Conservation (phyloP, 1,284 basidiomycete species). For the Papiliotrema laurentii region DNA sequence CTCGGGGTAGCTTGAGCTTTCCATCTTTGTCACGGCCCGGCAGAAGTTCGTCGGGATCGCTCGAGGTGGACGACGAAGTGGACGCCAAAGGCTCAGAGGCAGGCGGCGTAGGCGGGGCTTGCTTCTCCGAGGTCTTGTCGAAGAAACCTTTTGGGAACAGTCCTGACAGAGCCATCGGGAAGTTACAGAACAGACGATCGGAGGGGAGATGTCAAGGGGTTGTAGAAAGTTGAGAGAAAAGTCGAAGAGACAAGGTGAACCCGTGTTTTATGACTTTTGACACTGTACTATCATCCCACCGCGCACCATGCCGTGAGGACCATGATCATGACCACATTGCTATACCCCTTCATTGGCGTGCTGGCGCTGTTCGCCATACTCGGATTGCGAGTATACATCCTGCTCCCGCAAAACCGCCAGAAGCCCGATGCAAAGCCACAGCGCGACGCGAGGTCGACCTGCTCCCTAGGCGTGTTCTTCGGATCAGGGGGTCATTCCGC, state of each 20-base stretch:
- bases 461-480: constrained; percentile 56
- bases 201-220: too few relatives aligned
- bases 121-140: too few relatives aligned
- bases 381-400: not conserved
- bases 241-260: not conserved
- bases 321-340: not conserved
- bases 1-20: constrained; percentile 1
- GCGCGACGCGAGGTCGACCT: constrained; percentile 29
- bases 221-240: not conserved
- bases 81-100: not conserved
- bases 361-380: not conserved
- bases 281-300: not conserved
- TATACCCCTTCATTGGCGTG: not conserved
- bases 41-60: not conserved
- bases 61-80: not conserved
- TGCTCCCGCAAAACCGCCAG: not conserved
- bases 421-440: not conserved
- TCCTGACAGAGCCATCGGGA: not conserved
- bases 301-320: not conserved
- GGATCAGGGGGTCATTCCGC: constrained; percentile 92
- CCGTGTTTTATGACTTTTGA: not conserved
- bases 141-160: not conserved
- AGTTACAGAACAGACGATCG: too few relatives aligned
- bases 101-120: not conserved
- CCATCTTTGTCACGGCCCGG: constrained; percentile 7